Percentiles rank a stretch among this genome's conserved stretches.
These are phyloP conservation scores for Phytopythium delawarense DNA, from an alignment of 352 stramenopile genomes.

Conservation along the genomic window DNA sequence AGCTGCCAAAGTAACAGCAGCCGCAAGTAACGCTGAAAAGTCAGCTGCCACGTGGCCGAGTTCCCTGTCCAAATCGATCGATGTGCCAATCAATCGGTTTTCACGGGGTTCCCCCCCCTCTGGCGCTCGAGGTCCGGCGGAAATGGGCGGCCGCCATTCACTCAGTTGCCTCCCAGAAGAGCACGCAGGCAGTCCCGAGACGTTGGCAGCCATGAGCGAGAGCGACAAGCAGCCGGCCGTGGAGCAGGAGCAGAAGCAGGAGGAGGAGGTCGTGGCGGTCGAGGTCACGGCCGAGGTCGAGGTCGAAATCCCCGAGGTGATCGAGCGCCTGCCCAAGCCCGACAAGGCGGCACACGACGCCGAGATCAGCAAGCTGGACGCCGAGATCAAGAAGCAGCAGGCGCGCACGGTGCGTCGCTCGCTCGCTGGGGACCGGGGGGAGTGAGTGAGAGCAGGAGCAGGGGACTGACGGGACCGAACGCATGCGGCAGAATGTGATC, in stretches of 20 bases:
- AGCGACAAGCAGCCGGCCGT: constrained; percentile 1
- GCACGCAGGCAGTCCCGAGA: background rate
- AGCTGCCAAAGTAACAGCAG: too few relatives aligned
- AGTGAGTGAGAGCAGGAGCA: background rate
- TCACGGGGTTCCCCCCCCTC: background rate
- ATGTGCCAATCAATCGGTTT: background rate
- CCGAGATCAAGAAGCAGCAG: constrained; percentile 92
- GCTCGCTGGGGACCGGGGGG: background rate
- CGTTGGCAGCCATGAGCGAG: constrained; percentile 2
- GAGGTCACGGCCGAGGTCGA: constrained; percentile 16
- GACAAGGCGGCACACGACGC: constrained; percentile 90
- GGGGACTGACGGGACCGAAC: background rate
- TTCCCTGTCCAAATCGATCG: background rate
- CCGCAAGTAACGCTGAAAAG: too few relatives aligned
- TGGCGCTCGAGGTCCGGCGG: background rate
- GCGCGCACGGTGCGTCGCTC: constrained; percentile 44
- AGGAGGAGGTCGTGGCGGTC: constrained; percentile 19
- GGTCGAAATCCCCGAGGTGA: constrained; percentile 67
- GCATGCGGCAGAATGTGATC: constrained; percentile 34
- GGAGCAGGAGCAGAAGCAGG: constrained; percentile 13
- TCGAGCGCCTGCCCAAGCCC: constrained; percentile 78
- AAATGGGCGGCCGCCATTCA: background rate
- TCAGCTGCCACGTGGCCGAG: background rate
- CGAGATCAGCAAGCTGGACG: constrained; percentile 80
- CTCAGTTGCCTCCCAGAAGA: background rate